Percentiles rank a stretch among this genome's conserved stretches.
These are phyloP conservation scores for Schizonepeta tenuifolia DNA, from an alignment of 257 asterid genomes.

Conservation along the genomic window DNA sequence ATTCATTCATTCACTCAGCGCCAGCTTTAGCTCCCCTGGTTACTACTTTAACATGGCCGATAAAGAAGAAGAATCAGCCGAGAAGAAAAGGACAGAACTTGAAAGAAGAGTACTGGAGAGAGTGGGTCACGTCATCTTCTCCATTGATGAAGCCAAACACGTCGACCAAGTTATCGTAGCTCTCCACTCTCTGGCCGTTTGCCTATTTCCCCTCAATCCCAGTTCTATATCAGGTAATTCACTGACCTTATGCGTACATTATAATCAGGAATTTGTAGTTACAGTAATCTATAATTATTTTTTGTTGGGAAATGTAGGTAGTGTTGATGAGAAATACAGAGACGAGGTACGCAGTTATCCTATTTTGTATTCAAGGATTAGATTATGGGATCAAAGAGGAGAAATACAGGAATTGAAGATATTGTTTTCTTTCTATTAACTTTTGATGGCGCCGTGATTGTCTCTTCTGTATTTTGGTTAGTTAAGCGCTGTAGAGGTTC, in stretches of 20 bases:
- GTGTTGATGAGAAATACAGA: constrained; percentile 55
- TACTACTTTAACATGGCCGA: constrained; percentile 38
- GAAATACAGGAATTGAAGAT: background rate
- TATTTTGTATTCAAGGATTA: background rate
- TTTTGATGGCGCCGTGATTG: background rate
- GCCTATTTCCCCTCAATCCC: constrained; percentile 59
- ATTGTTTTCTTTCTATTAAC: background rate
- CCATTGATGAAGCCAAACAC: constrained; percentile 55
- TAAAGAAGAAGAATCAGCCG: constrained; percentile 37
- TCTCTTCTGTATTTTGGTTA: constrained; percentile 7
- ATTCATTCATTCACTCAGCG: background rate
- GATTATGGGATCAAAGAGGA: constrained; percentile 1
- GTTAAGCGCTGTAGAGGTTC: constrained; percentile 43
- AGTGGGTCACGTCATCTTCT: constrained; percentile 58
- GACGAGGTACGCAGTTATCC: constrained; percentile 52
- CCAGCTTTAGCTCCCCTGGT: background rate
- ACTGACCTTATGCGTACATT: background rate
- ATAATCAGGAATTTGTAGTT: background rate
- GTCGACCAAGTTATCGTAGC: constrained; percentile 76
- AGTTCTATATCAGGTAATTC: constrained; percentile 55
- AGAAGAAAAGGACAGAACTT: constrained; percentile 39
- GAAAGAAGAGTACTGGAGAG: constrained; percentile 61
- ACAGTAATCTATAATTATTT: background rate
- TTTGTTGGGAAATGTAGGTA: constrained; percentile 46
- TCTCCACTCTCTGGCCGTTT: constrained; percentile 73